A percentile compares a stretch with the other conserved stretches of the same genome.
phyloP scores from a whole-genome alignment of 2,329 filamentous ascomycete species.

The Curvularia eragrostidis region DNA sequence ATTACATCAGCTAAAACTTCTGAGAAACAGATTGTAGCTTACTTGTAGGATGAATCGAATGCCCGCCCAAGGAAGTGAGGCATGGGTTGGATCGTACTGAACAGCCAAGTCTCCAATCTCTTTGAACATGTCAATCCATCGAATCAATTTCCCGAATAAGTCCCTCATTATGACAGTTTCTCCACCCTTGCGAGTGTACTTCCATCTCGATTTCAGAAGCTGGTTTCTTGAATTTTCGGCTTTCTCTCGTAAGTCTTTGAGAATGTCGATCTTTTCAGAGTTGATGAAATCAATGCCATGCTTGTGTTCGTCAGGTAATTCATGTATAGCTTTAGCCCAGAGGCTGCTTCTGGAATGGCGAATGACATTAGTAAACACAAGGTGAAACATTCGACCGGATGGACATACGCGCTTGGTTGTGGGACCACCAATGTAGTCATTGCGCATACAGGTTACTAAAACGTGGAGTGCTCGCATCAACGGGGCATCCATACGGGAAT shows the following conservation, averaged over 20 bases:
- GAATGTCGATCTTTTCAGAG: slow-evolving; percentile 24
- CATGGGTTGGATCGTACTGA: slow-evolving; percentile 44
- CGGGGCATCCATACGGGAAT: not conserved
- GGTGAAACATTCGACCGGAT: no score
- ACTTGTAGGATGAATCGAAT: slow-evolving; percentile 44
- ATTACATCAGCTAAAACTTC: not conserved
- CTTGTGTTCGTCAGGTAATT: slow-evolving; percentile 20
- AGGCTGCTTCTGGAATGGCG: not conserved
- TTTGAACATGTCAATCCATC: slow-evolving; percentile 40
- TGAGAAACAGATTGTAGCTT: slow-evolving; percentile 3
- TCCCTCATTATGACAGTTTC: slow-evolving; percentile 36
- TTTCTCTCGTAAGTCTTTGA: slow-evolving; percentile 20
- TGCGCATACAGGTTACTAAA: not conserved
- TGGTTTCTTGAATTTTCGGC: slow-evolving; percentile 17
- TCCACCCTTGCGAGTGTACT: slow-evolving; percentile 23
- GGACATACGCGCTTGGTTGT: not conserved
- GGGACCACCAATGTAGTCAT: not conserved
- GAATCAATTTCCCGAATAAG: slow-evolving; percentile 36
- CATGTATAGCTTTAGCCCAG: not conserved
- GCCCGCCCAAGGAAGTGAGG: slow-evolving; percentile 43
- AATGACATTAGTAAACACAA: not conserved
- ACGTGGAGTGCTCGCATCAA: not conserved
- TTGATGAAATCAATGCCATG: slow-evolving; percentile 23
- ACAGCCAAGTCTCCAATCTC: slow-evolving; percentile 39
- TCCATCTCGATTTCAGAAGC: slow-evolving; percentile 21